Evolutionary conservation across 441 rosid genomes (phyloP), one percentile per base, ranked within the genome.

Genomic region (Pelargonium fulgidum): DNA sequence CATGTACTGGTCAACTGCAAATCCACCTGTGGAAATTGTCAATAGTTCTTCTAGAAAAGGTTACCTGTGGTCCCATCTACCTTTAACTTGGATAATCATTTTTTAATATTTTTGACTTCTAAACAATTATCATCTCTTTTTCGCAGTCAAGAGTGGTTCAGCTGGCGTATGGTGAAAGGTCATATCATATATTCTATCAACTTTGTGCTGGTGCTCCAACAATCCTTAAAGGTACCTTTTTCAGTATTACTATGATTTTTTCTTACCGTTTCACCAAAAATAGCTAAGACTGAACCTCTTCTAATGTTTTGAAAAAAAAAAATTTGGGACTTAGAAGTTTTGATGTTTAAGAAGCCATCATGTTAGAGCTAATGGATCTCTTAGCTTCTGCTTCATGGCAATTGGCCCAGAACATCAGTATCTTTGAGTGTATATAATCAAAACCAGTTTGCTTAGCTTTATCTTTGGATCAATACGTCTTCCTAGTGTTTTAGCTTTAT

Each of bases 101-200:
- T 41, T 41, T 56, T 56, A 70, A 72, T 56, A 42, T 52, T 7
- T 66, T 47, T 58, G 10, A 45, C 68, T 79, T 72, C 81, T 85
- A 74, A 85, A 73, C 22, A 41, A 74, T 64, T 56, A 39, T 79
- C 36, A 39, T 74, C 36, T 70, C 29, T 14, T 84, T 77, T 78
- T 80, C 72, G 75, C 96, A 95, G 99, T 90, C 96, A 63, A 86
- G 99, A 81, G 98, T 95, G 64, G 93, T 87, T 83, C 97, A 95
- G 79, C 76, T 92, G 74, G 84, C 86, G 76, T 69, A 74, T 72
- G 93, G 93, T 70, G 99, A 95, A 87, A 84, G 99, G 80, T 89
- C 99, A 29, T 95, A 85, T 79, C 97, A 92, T 74, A 78, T 95
- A 68, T 90, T 95, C 73, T 95, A 95, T 80, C 93, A 90, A 78